Base-by-base conservation (phyloP, 1,284 basidiomycete genomes). In the Rhizoctonia solani region DNA sequence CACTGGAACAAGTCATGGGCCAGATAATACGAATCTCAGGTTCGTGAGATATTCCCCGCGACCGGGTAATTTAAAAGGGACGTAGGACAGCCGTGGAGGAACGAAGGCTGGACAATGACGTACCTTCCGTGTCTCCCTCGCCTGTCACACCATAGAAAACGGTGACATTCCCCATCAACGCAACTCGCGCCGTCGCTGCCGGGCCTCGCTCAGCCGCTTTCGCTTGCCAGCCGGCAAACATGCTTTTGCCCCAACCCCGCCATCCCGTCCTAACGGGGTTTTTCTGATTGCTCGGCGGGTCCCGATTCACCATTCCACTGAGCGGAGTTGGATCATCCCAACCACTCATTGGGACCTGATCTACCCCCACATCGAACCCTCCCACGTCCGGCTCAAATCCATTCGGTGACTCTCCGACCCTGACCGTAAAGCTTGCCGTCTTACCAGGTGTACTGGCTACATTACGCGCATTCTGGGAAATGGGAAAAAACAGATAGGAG, bases 401-500 rank as follows among this genome's bases (percentile, higher is more conserved):
- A 6, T 37, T 37, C 19, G 23, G 30, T 16, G 69, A 68, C 3
- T 65, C 69, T 13, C 65, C 55, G 4, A 73, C 72, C 39, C 72
- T 75, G 19, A 78, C 59, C 9, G 78, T 76, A 67, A 80, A 79
- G 1, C 75, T 75, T 19, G 77, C 77, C 13, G 72, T 69, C 37
- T 75, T 72, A 14, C 66, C 44, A 23, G 71, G 61, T 34, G 74
- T 61, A 16, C 71, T 71, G 4, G 75, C 70, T 67, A 81, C 77
- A 68, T 81, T 80, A 19, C 72, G 72, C 16, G 74, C 74, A 46
- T 76, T 77, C 4, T 75, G 74, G 11, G 78, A 79, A 69, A 79
- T 78, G 11, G 78, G 77, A 68, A 81, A 72, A 49, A 79, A 73
- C 27, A 79, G 72, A 70, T 80, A 76, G 0, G 77, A 75, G 21